Evolutionary conservation across 257 asterid genomes (phyloP), one percentile per base, ranked within the genome.

Genomic region (Parsonsia alboflavescens): DNA sequence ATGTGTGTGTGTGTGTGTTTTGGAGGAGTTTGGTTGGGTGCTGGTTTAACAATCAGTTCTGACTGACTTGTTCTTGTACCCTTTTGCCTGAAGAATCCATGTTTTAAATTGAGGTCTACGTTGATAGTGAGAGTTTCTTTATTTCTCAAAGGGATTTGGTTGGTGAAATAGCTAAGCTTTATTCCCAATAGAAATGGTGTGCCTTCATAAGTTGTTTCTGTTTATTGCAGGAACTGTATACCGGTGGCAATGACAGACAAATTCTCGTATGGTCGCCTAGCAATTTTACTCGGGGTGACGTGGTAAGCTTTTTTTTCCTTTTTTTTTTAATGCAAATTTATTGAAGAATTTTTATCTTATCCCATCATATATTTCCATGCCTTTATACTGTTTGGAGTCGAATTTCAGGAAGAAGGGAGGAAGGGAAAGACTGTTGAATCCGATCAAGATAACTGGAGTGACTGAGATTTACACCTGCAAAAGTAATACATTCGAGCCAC

Each of bases 231-330:
- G 98, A 91, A 82, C 81, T 93, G 61, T 91, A 88, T 72, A 89
- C 96, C 0, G 97, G 96, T 52, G 89, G 90, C 42, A 91, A 82
- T 79, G 98, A 91, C 76, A 76, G 96, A 78, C 90, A 91, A 81
- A 91, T 93, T 73, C 97, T 93, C 48, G 97, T 88, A 15, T 93
- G 98, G 98, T 88, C 98, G 70, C 97, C 98, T 22, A 68, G 91
- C 75, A 86, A 79, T 58, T 61, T 50, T 45, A 72, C 74, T 61
- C 68, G 83, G 41, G 87, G 64, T 72, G 97, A 91, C 82, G 75
- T 77, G 89, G 98, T 93, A 85, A 6, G 57, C 16, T 24, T 41
- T 69, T 16, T 33, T 33, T 33, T n/a, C 13, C 33, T 69, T 16
- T 33, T 33, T 33, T 1, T 33, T 33, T 33, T 28, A 28, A 10